phyloP scores from a whole-genome alignment of 2,329 filamentous ascomycete genomes.

The Pseudocercospora musae region DNA sequence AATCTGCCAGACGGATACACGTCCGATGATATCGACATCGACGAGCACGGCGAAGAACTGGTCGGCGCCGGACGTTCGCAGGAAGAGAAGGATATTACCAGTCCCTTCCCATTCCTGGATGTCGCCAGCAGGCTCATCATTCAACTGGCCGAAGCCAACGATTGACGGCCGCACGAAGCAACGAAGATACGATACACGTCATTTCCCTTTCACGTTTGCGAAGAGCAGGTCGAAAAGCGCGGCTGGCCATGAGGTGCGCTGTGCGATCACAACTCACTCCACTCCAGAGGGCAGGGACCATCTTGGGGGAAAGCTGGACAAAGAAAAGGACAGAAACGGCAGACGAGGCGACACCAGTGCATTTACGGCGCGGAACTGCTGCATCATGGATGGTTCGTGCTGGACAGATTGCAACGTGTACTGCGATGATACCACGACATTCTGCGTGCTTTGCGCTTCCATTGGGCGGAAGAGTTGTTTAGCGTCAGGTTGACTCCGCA shows the following conservation, averaged over 20 bases:
- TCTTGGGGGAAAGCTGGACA: background rate
- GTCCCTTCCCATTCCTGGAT: slow-evolving; percentile 92
- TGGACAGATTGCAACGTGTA: background rate
- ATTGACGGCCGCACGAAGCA: slow-evolving; percentile 39
- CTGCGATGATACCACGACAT: background rate
- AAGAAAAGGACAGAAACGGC: background rate
- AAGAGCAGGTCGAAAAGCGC: background rate
- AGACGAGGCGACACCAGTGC: background rate
- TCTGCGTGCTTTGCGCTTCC: background rate
- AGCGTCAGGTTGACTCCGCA: background rate
- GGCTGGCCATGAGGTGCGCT: background rate
- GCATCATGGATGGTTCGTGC: background rate
- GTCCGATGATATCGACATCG: slow-evolving; percentile 30
- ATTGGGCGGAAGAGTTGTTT: background rate
- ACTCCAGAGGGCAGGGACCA: background rate
- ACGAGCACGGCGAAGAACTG: slow-evolving; percentile 40
- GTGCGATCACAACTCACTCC: background rate
- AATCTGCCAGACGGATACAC: slow-evolving; percentile 19
- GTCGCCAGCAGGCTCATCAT: slow-evolving; percentile 89
- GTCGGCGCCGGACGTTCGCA: slow-evolving; percentile 49
- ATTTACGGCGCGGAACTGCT: background rate
- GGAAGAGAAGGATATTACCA: slow-evolving; percentile 93
- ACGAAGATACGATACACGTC: slow-evolving; percentile 1
- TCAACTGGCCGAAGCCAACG: slow-evolving; percentile 75
- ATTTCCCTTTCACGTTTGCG: background rate